Conservation (phyloP, 2,329 filamentous ascomycete genomes). For the Botrytis squamosa region DNA sequence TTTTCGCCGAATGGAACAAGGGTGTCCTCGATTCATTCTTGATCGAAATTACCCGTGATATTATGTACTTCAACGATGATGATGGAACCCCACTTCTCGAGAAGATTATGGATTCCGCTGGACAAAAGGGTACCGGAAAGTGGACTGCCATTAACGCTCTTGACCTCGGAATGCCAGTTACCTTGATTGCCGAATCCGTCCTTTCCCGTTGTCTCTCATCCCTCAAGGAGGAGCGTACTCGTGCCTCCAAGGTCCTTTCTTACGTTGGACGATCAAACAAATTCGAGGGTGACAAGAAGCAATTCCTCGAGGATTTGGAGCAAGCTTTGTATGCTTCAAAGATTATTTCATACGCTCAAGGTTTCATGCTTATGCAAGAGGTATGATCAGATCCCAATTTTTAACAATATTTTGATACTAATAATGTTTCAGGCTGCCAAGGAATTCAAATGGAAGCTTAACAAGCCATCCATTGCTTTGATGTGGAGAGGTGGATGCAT, state of each 20-base stretch:
- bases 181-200: conserved; percentile 94
- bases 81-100: conserved; percentile 88
- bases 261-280: conserved; percentile 70
- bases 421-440: conserved; percentile 69
- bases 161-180: conserved; percentile 97
- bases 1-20: conserved; percentile 96
- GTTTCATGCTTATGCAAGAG: conserved; percentile 99
- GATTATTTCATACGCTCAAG: conserved; percentile 99
- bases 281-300: conserved; percentile 86
- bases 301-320: conserved; percentile 96
- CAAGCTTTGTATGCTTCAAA: conserved; percentile 99
- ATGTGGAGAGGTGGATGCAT: conserved; percentile 99
- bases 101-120: conserved; percentile 98
- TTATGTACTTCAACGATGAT: conserved; percentile 97
- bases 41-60: conserved; percentile 97
- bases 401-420: conserved; percentile 27
- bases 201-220: conserved; percentile 91
- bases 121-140: conserved; percentile 99
- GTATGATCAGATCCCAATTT: conserved; percentile 46
- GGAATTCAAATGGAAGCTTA: conserved; percentile 97
- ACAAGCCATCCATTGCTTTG: conserved; percentile 99
- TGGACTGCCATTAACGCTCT: conserved; percentile 99
- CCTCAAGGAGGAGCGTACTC: conserved; percentile 88
- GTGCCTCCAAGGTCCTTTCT: conserved; percentile 75
- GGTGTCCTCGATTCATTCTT: conserved; percentile 98